Evolutionary conservation across 495 filamentous ascomycete genomes (phyloP).

Genomic region (Oleoguttula mirabilis): DNA sequence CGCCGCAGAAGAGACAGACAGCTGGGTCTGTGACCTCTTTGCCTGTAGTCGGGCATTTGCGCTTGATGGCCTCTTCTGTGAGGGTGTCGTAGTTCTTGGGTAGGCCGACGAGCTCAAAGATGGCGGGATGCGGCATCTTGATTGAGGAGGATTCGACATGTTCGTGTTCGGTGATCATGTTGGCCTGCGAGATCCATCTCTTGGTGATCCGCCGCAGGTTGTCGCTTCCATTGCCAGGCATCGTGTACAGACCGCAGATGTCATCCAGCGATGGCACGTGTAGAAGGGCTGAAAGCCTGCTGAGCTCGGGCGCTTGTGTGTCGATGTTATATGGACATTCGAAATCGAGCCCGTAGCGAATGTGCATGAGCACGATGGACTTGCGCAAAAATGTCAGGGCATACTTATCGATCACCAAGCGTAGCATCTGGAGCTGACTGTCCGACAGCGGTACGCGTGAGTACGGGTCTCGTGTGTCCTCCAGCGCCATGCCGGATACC

Average conservation of each 20-base stretch:
- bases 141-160: slow-evolving; percentile 22
- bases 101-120: slow-evolving; percentile 86
- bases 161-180: slow-evolving; percentile 19
- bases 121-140: slow-evolving; percentile 66
- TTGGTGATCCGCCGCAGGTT: slow-evolving; percentile 44
- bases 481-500: slow-evolving; percentile 4
- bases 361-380: slow-evolving; percentile 66
- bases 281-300: slow-evolving; percentile 62
- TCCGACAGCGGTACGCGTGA: neutral
- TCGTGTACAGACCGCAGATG: slow-evolving; percentile 45
- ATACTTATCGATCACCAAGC: slow-evolving; percentile 57
- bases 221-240: slow-evolving; percentile 15
- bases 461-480: slow-evolving; percentile 7
- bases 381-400: slow-evolving; percentile 86
- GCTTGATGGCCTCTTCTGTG: slow-evolving; percentile 77
- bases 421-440: slow-evolving; percentile 32
- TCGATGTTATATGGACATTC: slow-evolving; percentile 54
- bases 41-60: slow-evolving; percentile 76
- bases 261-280: slow-evolving; percentile 68
- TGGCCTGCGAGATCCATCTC: slow-evolving; percentile 67
- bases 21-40: slow-evolving; percentile 81
- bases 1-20: slow-evolving; percentile 90
- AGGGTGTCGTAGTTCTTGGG: slow-evolving; percentile 86
- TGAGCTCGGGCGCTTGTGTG: slow-evolving; percentile 62
- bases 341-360: slow-evolving; percentile 80